Conservation (phyloP, 2,329 filamentous ascomycete genomes). For the Ophiostoma sp. region DNA sequence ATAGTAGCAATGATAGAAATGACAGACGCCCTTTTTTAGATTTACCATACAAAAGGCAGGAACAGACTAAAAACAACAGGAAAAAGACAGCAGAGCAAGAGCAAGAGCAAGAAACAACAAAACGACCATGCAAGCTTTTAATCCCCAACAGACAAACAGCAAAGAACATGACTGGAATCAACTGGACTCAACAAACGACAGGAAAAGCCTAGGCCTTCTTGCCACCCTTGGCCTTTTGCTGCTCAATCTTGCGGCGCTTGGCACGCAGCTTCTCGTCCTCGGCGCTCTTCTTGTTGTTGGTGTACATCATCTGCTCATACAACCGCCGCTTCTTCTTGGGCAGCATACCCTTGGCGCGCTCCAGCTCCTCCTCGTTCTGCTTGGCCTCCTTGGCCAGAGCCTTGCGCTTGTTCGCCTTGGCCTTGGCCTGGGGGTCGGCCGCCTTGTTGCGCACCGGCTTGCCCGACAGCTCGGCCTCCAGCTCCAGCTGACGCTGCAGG, state of each 20-base stretch:
- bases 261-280: conserved; percentile 80
- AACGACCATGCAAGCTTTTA: background rate
- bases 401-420: conserved; percentile 65
- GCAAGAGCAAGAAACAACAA: background rate
- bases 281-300: conserved; percentile 85
- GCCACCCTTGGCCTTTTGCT: conserved; percentile 43
- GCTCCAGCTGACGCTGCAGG: conserved; percentile 74
- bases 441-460: conserved; percentile 46
- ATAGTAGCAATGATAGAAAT: background rate
- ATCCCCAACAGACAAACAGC: conserved; percentile 15
- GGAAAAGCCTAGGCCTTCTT: conserved; percentile 30
- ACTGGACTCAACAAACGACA: background rate
- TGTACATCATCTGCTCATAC: conserved; percentile 95
- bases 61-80: background rate
- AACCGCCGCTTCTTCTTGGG: conserved; percentile 96
- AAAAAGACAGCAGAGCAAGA: background rate
- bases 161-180: background rate
- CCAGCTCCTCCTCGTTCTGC: conserved; percentile 78
- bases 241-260: conserved; percentile 90
- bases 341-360: conserved; percentile 96
- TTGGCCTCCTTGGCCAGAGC: conserved; percentile 64
- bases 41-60: conserved; percentile 1
- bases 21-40: conserved; percentile 19
- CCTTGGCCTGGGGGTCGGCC: conserved; percentile 52
- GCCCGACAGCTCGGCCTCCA: conserved; percentile 86